phyloP scores from a whole-genome alignment of 768 basidiomycete genomes.

The Pleurotus salmoneostramineus region DNA sequence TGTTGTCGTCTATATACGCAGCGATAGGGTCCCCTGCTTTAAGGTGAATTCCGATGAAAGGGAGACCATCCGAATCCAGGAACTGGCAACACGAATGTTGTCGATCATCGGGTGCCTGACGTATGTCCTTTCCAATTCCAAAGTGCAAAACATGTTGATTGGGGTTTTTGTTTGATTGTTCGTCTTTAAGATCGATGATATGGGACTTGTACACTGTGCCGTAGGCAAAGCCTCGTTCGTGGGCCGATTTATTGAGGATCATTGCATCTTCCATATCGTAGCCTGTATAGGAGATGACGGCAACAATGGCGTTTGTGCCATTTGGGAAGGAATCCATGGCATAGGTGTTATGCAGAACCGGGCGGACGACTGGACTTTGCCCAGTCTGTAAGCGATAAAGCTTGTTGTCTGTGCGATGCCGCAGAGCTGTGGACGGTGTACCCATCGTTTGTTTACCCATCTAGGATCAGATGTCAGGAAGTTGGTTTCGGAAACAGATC shows the following conservation, averaged over 20 bases:
- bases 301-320: constrained; percentile 96
- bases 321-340: constrained; percentile 99
- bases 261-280: constrained; percentile 99
- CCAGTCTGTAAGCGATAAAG: constrained; percentile 94
- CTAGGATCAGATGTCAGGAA: constrained; percentile 31
- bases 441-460: constrained; percentile 99
- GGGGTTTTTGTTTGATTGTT: constrained; percentile 53
- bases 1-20: constrained; percentile 84
- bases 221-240: constrained; percentile 96
- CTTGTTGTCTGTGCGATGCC: constrained; percentile 96
- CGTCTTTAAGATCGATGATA: constrained; percentile 84
- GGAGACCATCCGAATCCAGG: constrained; percentile 83
- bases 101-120: constrained; percentile 39
- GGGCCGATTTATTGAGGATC: constrained; percentile 98
- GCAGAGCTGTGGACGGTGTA: constrained; percentile 88
- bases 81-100: constrained; percentile 39
- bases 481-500: background rate
- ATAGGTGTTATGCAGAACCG: constrained; percentile 86
- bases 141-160: constrained; percentile 80
- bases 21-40: constrained; percentile 76
- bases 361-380: constrained; percentile 93
- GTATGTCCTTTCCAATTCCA: constrained; percentile 78
- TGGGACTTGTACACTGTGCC: constrained; percentile 96
- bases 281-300: constrained; percentile 99
- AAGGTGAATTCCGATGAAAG: constrained; percentile 68